Evolutionary conservation across 192 early-diverging fungal species (phyloP).

Genomic region (Podila epigama): DNA sequence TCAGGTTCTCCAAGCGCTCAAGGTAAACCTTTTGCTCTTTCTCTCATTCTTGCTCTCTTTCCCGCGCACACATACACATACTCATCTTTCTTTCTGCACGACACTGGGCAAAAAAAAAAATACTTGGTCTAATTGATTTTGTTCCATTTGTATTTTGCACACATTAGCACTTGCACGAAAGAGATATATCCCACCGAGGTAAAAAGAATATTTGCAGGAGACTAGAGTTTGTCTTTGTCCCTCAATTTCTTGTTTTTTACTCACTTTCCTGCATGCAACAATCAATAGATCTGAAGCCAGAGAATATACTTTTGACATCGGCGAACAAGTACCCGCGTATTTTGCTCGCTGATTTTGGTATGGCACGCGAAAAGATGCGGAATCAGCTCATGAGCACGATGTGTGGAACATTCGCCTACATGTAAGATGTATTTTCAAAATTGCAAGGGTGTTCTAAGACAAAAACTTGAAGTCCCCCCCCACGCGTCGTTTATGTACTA

Average conservation of each 20-base stretch:
- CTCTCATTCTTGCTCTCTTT: no score
- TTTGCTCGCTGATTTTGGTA: slow-evolving; percentile 90
- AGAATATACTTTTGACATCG: slow-evolving; percentile 70
- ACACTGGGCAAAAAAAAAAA: no score
- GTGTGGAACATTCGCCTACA: slow-evolving; percentile 81
- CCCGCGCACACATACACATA: no score
- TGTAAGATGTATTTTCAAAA: slow-evolving; percentile 1
- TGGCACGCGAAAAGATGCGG: slow-evolving; percentile 82
- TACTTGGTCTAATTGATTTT: no score
- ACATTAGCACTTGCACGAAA: slow-evolving; percentile 74
- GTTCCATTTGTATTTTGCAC: no score
- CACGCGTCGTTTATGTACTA: no score
- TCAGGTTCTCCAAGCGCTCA: slow-evolving; percentile 75
- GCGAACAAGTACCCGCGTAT: slow-evolving; percentile 64
- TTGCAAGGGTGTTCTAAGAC: no score
- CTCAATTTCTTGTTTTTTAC: slow-evolving; percentile 14
- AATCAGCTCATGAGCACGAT: slow-evolving; percentile 84
- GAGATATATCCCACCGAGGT: slow-evolving; percentile 86
- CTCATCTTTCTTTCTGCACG: no score
- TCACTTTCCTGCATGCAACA: not conserved
- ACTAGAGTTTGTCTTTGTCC: not conserved
- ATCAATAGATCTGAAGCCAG: slow-evolving; percentile 66
- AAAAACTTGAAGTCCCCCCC: no score
- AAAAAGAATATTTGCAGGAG: no score
- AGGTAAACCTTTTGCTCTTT: slow-evolving; percentile 33